Conservation (phyloP, 106 monocot species). For the Dactylorhiza incarnata region DNA sequence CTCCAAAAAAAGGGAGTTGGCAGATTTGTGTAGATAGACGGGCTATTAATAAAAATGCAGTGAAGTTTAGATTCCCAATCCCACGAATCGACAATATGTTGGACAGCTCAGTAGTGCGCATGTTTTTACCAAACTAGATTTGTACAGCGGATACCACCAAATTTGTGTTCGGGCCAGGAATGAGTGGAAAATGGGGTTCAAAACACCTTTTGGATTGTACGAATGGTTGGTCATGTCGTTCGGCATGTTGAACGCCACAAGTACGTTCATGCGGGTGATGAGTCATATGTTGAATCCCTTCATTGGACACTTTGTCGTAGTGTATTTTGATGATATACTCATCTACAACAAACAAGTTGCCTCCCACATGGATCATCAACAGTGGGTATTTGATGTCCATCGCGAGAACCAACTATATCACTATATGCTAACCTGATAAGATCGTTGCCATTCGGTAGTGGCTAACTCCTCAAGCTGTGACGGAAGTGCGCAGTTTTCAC, state of each 20-base stretch:
- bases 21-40: too few species aligned
- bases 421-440: neutral
- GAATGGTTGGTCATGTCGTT: neutral
- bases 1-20: neutral
- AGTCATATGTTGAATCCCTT: neutral
- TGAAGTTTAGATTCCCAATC: too few species aligned
- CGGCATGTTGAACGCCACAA: neutral
- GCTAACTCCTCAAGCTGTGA: too few species aligned
- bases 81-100: too few species aligned
- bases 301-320: neutral
- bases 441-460: too few species aligned
- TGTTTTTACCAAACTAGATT: neutral
- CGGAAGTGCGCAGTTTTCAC: too few species aligned
- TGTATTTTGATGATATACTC: neutral
- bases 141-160: too few species aligned
- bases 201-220: neutral
- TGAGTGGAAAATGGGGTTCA: neutral
- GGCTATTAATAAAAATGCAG: too few species aligned
- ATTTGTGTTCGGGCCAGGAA: neutral
- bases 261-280: neutral
- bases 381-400: neutral
- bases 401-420: neutral
- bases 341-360: neutral
- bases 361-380: neutral
- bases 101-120: too few species aligned